Evolutionary conservation across 106 monocot genomes (phyloP), one percentile per base, ranked within the genome.

Genomic region (Triglochin maritima): DNA sequence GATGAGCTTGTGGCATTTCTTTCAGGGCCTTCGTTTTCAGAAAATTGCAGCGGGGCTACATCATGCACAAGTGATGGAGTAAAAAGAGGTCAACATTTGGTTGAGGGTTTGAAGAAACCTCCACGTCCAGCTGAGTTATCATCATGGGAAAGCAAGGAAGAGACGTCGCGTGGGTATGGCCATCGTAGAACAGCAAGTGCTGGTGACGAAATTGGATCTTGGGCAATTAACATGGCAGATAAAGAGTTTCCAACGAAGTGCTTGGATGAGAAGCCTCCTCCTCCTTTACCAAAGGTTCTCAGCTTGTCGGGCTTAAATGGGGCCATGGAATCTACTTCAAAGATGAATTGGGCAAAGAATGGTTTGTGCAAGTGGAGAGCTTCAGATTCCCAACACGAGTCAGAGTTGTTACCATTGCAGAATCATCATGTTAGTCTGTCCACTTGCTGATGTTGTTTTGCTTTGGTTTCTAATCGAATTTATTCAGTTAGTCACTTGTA

Each of bases 381-480:
- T 71, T 5, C 14, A 42, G 66, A 71, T 17, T 66, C 68, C 59
- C 62, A 71, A 14, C 69, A 79, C 48, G 53, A 67, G 4, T 70
- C 44, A 5, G 87, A 81, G 17, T 41, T 60, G 14, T 66, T 86
- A 6, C 86, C 84, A 15, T 71, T 87, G 43, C 66, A 50, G 16
- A 69, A 68, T 64, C 59, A 79, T 75, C 77, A 78, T 15, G 50
- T 71, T 9, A 84, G 69, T 77, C 72, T 53, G 83, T 84, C 82
- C 64, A 58, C 69, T 0, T 29, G 29, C 29, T 29, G 29, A 29
- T 29, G 0, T 29, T 29, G 29, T 29, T 29, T 29, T 29, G 29
- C 29, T 29, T 29, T 29, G 29, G 29, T 29, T 29, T 29, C 29
- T 29, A 29, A 29, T 29, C 29, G 1, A 29, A 29, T 29, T 29